Conservation (phyloP, 2,329 filamentous ascomycete species). For the Simplicillium aogashimaense region DNA sequence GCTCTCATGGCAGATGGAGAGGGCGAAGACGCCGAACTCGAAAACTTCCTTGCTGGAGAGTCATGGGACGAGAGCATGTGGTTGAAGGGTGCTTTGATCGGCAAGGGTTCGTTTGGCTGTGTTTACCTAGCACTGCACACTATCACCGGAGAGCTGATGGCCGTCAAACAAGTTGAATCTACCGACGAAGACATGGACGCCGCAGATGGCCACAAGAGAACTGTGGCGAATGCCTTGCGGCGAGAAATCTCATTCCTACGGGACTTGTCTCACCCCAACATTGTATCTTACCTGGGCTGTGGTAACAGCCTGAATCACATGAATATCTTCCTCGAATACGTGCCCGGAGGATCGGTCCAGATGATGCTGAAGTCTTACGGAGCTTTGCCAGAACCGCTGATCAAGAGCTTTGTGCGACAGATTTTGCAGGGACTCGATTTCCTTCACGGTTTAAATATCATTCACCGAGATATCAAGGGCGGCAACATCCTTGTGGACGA, state of each 20-base stretch:
- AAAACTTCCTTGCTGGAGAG: conserved; percentile 83
- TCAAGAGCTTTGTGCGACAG: conserved; percentile 93
- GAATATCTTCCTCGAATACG: conserved; percentile 99
- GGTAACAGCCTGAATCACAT: conserved; percentile 84
- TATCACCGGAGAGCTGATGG: conserved; percentile 92
- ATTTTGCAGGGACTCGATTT: conserved; percentile 90
- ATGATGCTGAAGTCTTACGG: conserved; percentile 99
- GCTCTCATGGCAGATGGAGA: too few species aligned
- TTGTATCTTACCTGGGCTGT: conserved; percentile 95
- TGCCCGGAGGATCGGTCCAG: conserved; percentile 92
- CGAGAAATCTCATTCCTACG: conserved; percentile 91
- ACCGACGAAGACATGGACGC: conserved; percentile 71
- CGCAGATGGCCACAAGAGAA: conserved; percentile 78
- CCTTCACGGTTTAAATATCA: conserved; percentile 88
- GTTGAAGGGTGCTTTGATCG: conserved; percentile 98
- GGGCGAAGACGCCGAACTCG: conserved; percentile 59
- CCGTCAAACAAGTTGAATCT: conserved; percentile 95
- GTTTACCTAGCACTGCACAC: conserved; percentile 93
- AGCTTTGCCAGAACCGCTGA: conserved; percentile 82
- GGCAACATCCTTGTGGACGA: conserved; percentile 98
- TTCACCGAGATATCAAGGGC: conserved; percentile 97
- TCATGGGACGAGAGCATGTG: conserved; percentile 97
- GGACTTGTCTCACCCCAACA: conserved; percentile 91
- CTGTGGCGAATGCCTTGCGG: conserved; percentile 95
- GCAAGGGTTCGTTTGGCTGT: conserved; percentile 91